Percentiles rank a stretch among this genome's conserved stretches.
Conservation (phyloP, 306 rosid species). For the Glycine latifolia region DNA sequence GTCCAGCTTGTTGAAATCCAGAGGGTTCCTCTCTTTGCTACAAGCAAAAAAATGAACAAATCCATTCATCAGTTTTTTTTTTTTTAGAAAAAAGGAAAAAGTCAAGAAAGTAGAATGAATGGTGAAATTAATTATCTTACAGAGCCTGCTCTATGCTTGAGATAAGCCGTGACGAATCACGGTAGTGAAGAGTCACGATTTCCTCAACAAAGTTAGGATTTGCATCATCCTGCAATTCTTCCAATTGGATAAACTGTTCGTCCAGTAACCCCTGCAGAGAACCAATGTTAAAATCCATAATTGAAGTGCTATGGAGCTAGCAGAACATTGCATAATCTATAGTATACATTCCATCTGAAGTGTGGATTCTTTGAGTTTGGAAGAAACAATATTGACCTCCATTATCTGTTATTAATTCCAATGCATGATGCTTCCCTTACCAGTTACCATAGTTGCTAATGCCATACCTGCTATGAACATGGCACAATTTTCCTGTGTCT, state of each 20-base stretch:
- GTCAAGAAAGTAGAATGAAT: not conserved
- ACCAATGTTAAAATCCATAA: slow-evolving; percentile 1
- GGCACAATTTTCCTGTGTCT: not conserved
- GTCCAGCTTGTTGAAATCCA: slow-evolving; percentile 79
- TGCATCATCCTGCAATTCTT: slow-evolving; percentile 86
- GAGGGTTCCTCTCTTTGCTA: slow-evolving; percentile 67
- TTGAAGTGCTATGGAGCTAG: not conserved
- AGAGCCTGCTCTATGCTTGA: slow-evolving; percentile 75
- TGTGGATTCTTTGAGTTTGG: not conserved
- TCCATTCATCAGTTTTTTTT: not conserved
- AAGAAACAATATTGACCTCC: not conserved
- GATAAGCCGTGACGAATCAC: slow-evolving; percentile 76
- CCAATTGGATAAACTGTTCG: slow-evolving; percentile 88
- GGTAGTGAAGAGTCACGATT: slow-evolving; percentile 76
- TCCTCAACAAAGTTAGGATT: slow-evolving; percentile 96
- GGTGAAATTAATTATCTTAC: slow-evolving; percentile 51
- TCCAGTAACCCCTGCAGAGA: slow-evolving; percentile 71
- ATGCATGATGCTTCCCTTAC: not conserved
- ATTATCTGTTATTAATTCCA: slow-evolving; percentile 29
- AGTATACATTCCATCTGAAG: not conserved
- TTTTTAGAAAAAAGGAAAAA: not conserved
- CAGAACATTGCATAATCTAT: slow-evolving; percentile 5
- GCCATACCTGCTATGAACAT: not conserved
- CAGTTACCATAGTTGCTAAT: not conserved
- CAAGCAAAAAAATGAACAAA: slow-evolving; percentile 24